phyloP scores from a whole-genome alignment of 805 yeast genomes.

The Ogataea glucozyma region DNA sequence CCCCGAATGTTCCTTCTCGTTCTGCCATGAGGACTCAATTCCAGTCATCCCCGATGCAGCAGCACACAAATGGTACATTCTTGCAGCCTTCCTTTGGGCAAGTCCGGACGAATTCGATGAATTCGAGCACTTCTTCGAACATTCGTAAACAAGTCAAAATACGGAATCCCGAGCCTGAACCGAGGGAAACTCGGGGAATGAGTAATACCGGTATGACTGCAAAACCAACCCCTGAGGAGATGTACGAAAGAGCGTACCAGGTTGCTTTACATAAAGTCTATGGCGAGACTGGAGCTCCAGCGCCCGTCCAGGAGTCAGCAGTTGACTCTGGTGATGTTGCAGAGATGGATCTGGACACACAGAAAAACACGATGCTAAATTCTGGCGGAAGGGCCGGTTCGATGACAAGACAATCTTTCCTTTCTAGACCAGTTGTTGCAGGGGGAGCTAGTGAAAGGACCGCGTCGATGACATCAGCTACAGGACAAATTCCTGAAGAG shows the following conservation, averaged over 20 bases:
- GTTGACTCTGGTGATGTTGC: constrained; percentile 9
- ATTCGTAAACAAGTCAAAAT: constrained; percentile 29
- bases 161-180: constrained; percentile 10
- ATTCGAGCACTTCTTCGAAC: constrained; percentile 22
- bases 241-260: constrained; percentile 55
- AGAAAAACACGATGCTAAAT: constrained; percentile 30
- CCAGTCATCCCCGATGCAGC: constrained; percentile 6
- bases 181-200: constrained; percentile 1
- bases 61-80: background rate
- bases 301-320: background rate
- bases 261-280: constrained; percentile 59
- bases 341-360: constrained; percentile 29
- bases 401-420: background rate
- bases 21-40: constrained; percentile 12
- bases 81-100: constrained; percentile 10
- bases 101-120: constrained; percentile 22
- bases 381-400: constrained; percentile 11
- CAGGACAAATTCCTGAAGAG: background rate
- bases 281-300: constrained; percentile 34
- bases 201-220: constrained; percentile 1
- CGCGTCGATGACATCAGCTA: constrained; percentile 5
- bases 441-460: constrained; percentile 4
- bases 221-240: constrained; percentile 45
- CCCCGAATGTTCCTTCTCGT: constrained; percentile 22
- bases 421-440: constrained; percentile 4